Base-by-base conservation (phyloP, 225 moss, liverwort and hornwort species). In the Pseudoscleropodium purum region DNA sequence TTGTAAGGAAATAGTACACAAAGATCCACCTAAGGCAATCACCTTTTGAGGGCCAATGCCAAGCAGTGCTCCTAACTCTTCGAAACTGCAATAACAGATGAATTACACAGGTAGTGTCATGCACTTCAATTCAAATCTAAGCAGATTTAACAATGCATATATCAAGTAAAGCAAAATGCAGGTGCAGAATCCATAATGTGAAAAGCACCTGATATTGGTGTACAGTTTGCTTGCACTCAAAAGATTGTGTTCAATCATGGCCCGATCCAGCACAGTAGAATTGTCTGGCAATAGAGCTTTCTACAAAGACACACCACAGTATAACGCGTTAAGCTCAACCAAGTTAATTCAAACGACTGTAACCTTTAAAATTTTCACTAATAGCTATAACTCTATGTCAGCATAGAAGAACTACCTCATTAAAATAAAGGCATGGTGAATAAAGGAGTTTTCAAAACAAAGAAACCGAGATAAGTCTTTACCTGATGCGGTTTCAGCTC, bases 181-280 rank as follows among this genome's bases (percentile, higher is more conserved):
- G 16, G 83, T 79, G 85, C 51, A 70, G 66, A 66, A 88, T 72
- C 37, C 61, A 73, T 23, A 83, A 47, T 78, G 27, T 62, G 80
- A 89, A 79, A 76, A 52, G 89, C 88, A 98, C 98, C 98, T 98
- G 87, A 99, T 99, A 88, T 99, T 99, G 70, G 97, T 99, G 90
- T 99, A 99, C 59, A 99, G 87, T 91, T 99, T 99, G 90, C 99
- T 99, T 82, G 99, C 99, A 93, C 99, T 99, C 85, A 97, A 88
- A 84, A 99, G 95, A 90, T 99, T 99, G 93, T 99, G 99, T 91
- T 99, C 99, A 87, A 99, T 97, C 99, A 99, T 99, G 81, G 99
- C 96, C 88, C 99, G 96, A 95, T 99, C 99, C 91, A 99, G 88
- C 63, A 99, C 99, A 77, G 99, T 99, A 85, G 97, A 96, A 67